Percentiles rank a stretch among this genome's conserved stretches.
Evolutionary conservation across 169 alveolate species (phyloP).

Genomic region (Babesia divergens): DNA sequence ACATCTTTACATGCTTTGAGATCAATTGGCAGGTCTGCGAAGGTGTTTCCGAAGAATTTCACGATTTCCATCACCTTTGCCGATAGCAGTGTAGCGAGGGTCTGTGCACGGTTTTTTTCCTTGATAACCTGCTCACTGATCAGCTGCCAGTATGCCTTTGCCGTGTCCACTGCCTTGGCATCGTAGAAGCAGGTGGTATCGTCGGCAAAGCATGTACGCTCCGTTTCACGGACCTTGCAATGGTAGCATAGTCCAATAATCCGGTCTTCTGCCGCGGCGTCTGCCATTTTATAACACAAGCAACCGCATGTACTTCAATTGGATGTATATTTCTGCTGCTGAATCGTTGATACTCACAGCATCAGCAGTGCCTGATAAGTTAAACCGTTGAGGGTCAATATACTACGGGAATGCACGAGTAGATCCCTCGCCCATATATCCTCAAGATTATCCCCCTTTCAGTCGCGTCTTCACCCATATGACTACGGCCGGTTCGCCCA

Average conservation of each 20-base stretch:
- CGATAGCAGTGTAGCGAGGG: conserved; percentile 20
- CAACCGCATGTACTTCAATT: no score
- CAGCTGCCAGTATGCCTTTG: conserved; percentile 7
- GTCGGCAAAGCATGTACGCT: conserved; percentile 26
- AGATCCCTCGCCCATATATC: no score
- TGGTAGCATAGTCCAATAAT: conserved; percentile 33
- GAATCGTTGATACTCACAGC: no score
- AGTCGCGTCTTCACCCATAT: no score
- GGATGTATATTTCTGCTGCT: no score
- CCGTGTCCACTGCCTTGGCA: conserved; percentile 5
- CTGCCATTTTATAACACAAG: conserved; percentile 32
- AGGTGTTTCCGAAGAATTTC: conserved; percentile 22
- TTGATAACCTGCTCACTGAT: conserved; percentile 15
- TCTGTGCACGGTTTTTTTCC: conserved; percentile 25
- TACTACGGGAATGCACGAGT: no score
- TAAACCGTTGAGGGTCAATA: no score
- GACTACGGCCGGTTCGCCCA: no score
- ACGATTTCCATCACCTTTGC: conserved; percentile 36
- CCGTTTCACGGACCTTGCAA: conserved; percentile 23
- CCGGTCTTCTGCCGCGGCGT: neutral
- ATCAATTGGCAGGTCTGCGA: conserved; percentile 16
- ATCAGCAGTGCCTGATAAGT: no score
- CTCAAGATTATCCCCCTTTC: no score
- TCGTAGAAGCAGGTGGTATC: neutral
- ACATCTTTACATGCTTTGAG: conserved; percentile 3